Evolutionary conservation across 208 protist species (phyloP), one percentile per base, ranked within the genome.

Genomic region (Tritrichomonas musculus): DNA sequence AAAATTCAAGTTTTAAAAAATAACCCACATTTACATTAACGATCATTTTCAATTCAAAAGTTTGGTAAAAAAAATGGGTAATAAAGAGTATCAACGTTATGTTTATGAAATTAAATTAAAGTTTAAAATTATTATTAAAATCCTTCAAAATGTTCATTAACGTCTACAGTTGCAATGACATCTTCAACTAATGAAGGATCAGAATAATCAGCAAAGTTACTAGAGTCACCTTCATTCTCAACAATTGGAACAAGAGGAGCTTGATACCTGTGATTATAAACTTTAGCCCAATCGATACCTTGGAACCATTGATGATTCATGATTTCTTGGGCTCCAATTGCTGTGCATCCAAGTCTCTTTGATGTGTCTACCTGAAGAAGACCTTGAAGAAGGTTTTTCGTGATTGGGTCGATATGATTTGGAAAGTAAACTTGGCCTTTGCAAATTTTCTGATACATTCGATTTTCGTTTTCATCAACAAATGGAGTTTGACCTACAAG

Each of bases 291-390:
- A 57, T 88, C 77, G 44, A 88, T 88, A 1, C 41, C 77, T 20
- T 25, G 60, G 39, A 94, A 92, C 53, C 93, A 93, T 30, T 50
- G 39, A 69, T 94, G 94, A 60, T 60, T 69, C 50, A 94, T 94
- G 2, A 94, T 65, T 64, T 94, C 94, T 27, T 94, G 8, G 20
- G 66, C 39, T 3, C 94, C 94, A 30, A 94, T 94, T 33, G 94
- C 93, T 39, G 41, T 47, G 47, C 77, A 53, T 36, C 94, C 94
- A 13, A 94, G 44, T 47, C 94, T 41, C 66, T 94, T 94, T 0
- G 80, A 64, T 5, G 92, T 93, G 50, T 94, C 93, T 25, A 82
- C 66, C 36, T 93, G 57, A 11, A 94, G 73, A 39, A 94, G 44
- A 3, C 92, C 77, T 20, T 88, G n/a, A 0, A 88, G 30, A 47